phyloP scores from a whole-genome alignment of 1,139 yeast species.

The Wickerhamomyces sp. region DNA sequence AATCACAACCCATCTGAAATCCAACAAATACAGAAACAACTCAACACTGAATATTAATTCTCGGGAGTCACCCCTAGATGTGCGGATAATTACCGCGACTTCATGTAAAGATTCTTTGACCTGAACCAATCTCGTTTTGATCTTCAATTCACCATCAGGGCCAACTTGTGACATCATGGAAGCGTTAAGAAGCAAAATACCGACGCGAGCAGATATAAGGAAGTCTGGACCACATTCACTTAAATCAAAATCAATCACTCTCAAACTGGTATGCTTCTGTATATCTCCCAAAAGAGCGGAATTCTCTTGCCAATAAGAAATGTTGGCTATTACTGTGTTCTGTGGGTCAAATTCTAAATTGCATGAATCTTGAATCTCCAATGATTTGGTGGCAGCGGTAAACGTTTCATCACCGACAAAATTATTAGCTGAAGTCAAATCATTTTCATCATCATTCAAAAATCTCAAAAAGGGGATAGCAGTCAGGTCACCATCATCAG shows the following conservation, averaged over 20 bases:
- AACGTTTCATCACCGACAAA: not conserved
- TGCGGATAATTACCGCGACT: conserved; percentile 7
- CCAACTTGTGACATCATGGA: conserved; percentile 10
- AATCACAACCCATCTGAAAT: conserved; percentile 3
- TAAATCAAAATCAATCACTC: conserved; percentile 13
- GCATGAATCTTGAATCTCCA: not conserved
- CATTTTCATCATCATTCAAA: conserved; percentile 1
- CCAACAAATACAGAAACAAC: conserved; percentile 9
- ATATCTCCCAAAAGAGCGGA: not conserved
- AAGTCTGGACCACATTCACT: conserved; percentile 13
- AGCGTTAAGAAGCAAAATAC: conserved; percentile 9
- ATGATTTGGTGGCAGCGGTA: too few species aligned
- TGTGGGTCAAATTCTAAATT: not conserved
- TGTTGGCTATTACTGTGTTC: conserved; percentile 4
- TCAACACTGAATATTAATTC: conserved; percentile 12
- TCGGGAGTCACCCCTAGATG: not conserved
- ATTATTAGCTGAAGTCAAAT: not conserved
- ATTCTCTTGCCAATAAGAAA: not conserved
- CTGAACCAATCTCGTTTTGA: conserved; percentile 5
- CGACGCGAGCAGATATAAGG: conserved; percentile 9
- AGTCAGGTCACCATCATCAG: not conserved
- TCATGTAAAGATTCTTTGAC: conserved; percentile 1
- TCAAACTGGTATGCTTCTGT: not conserved
- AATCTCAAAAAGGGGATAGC: conserved; percentile 7
- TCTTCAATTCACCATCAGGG: conserved; percentile 5